Evolutionary conservation across 2,329 filamentous ascomycete species (phyloP), one percentile per base, ranked within the genome.

Genomic region (Alternaria triticina): DNA sequence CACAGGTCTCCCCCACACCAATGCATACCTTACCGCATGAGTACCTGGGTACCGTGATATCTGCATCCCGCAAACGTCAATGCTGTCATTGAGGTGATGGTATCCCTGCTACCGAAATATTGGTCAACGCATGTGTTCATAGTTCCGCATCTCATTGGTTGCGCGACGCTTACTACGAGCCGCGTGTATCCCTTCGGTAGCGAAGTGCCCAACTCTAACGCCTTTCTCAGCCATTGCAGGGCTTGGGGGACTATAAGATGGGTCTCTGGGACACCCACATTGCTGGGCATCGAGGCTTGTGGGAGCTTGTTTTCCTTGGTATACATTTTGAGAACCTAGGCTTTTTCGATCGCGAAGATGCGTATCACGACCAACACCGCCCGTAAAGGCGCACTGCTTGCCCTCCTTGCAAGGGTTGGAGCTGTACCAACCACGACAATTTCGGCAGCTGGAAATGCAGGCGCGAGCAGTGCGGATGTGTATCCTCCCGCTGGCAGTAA

Each of bases 401-500:
- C 56, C 9, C 56, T 71, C 20, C 27, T 65, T 57, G 50, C 62
- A 36, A 40, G 54, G 6, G 40, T 36, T 28, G 64, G 70, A 20
- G 69, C 72, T 44, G 64, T 67, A 40, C 59, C 59, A 25, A 58
- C 54, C 7, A 67, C 67, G 20, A 70, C 68, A 17, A 30, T 72
- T 8, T 49, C 61, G 20, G 73, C 67, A 5, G 61, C 68, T 3
- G 51, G 55, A 2, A 64, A 69, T 56, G 72, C 67, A 13, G 73
- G 70, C 5, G 65, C 61, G 15, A 57, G 65, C 13, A 64, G 64
- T 12, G 62, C 67, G 28, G 68, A 74, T 59, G 52, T 63, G 20
- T 76, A 66, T 33, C 73, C 73, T 30, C 72, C 72, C 22, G 62
- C 70, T 49, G 67, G 69, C 22, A 76, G 73, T 76, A 70, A 30